Base-by-base conservation (phyloP, 106 monocot genomes). In the Allium sativum region DNA sequence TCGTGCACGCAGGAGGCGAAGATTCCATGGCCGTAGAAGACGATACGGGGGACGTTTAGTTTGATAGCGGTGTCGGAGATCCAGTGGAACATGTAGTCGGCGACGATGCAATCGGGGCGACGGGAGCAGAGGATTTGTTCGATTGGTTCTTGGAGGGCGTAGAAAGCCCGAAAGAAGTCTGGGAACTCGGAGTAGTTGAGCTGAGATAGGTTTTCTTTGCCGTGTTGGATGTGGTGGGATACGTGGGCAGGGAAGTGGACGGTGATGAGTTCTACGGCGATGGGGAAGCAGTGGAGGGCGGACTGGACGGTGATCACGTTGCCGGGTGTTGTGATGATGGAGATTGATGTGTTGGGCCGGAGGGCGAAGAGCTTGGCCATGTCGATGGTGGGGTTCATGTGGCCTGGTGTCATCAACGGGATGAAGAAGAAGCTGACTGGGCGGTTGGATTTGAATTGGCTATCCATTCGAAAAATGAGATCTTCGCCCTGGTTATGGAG, bases 331-430 rank as follows among this genome's bases (percentile, higher is more conserved):
- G 71, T 67, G 71, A 71, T 20, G 16, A 77, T 7, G 47, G 65
- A 61, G 55, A 62, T 65, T 6, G 61, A 66, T 53, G 18, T 12
- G 48, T 44, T 52, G 8, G 65, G 60, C 12, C 61, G 77, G 21
- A 7, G 19, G 61, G 71, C 65, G 20, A 77, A 42, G 41, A 66
- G 65, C 19, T 51, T 59, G 54, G 71, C 77, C 40, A 77, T 66
- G 55, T 71, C 71, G 52, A 71, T 11, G 54, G 67, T 65, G 58
- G 77, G 77, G n/a, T 66, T 53, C 60, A 77, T 77, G 71, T 77
- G 77, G 43, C 77, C 70, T 4, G 73, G 73, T 65, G 57, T 59
- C 58, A 67, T 19, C 21, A 73, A 4, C 1, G 66, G 66, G 60
- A 73, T 20, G 66, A 73, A 43, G 52, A 66, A 53, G 40, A 66